These are phyloP conservation scores for Cryptococcus jaspeensis DNA, from an alignment of 1,284 basidiomycete genomes.

Conservation along the genomic window DNA sequence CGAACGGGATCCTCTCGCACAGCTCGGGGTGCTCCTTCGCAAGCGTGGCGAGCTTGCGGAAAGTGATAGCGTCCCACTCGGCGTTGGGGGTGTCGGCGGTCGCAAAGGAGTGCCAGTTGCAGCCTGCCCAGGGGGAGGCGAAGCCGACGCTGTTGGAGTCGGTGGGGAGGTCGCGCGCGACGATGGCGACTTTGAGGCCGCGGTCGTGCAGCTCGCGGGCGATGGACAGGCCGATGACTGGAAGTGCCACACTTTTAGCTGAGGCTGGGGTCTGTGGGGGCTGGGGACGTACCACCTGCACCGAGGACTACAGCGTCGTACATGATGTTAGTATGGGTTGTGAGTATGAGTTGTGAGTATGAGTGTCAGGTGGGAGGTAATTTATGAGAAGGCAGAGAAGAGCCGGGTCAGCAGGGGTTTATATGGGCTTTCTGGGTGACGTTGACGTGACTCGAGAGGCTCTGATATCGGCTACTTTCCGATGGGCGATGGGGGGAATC, in stretches of 20 bases:
- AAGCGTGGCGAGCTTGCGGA: constrained; percentile 56
- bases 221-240: constrained; percentile 48
- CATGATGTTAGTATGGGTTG: constrained; percentile 3
- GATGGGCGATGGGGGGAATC: background rate
- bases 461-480: no score
- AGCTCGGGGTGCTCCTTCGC: constrained; percentile 53
- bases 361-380: no score
- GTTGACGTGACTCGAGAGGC: no score
- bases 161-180: constrained; percentile 67
- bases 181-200: constrained; percentile 59
- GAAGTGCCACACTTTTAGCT: background rate
- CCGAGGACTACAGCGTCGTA: constrained; percentile 46
- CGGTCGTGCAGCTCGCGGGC: constrained; percentile 52
- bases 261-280: background rate
- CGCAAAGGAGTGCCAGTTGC: constrained; percentile 65
- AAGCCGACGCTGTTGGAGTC: constrained; percentile 63
- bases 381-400: no score
- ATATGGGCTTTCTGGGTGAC: no score
- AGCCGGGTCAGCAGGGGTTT: no score
- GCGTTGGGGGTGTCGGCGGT: constrained; percentile 49
- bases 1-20: constrained; percentile 55
- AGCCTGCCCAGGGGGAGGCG: constrained; percentile 71
- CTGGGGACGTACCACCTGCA: constrained; percentile 35
- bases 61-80: constrained; percentile 44
- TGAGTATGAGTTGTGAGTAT: background rate